Base-by-base conservation (phyloP, 2,329 filamentous ascomycete species). In the Microsporum ferrugineum region DNA sequence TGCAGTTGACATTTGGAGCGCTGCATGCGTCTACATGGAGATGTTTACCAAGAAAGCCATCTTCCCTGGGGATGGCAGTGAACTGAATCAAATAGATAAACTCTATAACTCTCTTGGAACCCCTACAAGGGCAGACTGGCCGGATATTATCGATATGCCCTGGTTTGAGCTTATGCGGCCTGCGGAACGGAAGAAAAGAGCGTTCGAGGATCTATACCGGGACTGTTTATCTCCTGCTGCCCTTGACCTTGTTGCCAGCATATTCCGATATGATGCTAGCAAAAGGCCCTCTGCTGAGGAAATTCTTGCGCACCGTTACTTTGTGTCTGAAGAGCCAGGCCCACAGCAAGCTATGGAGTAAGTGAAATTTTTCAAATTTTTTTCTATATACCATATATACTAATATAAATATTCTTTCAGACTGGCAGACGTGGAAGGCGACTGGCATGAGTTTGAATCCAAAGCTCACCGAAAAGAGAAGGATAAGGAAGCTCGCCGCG, bases 401-500 rank as follows among this genome's bases (percentile, higher is more conserved):
- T 66, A 63, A 68, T 59, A 31, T 8, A 23, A 53, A 6, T 43
- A 5, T 60, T 38, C 41, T 14, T 41, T 62, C 64, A 89, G 88
- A 69, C 82, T 99, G 57, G 85, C 87, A 63, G 79, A 86, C 57
- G 81, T 99, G 34, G 84, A 94, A 68, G 94, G 94, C 27, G 94
- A 99, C 68, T 99, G 94, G 94, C 94, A 99, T 71, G 94, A 99
- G 72, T 96, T 97, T 69, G 94, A 99, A 76, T 95, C 90, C 61
- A 99, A 99, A 76, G 91, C 91, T 14, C 80, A 96, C 31, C 82
- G 94, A 36, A 94, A 94, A 67, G 91, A 96, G 73, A 92, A 91
- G 61, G 83, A 86, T 63, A 79, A 81, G 64, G 83, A 85, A 68
- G 78, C 78, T 17, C 73, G 81, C 59, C 75, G 76, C 53, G 75